Base-by-base conservation (phyloP, 2,329 filamentous ascomycete genomes). In the Fusarium decemcellulare region DNA sequence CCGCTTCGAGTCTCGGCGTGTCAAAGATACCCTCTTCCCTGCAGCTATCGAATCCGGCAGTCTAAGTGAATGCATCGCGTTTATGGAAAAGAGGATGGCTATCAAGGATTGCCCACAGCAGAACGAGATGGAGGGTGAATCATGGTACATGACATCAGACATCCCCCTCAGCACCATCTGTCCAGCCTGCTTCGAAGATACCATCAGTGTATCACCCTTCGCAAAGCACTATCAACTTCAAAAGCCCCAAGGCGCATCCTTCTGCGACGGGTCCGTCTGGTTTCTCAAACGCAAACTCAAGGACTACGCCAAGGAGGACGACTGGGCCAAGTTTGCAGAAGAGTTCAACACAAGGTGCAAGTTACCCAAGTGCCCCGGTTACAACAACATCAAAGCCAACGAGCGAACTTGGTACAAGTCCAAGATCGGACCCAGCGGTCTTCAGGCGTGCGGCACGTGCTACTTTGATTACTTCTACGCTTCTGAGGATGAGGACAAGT, bases 151-250 rank as follows among this genome's bases (percentile, higher is more conserved):
- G 10, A 75, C 81, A 12, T 50, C 73, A 0, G 69, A 74, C 8
- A 77, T 79, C 2, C 77, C 79, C 0, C 64, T 74, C 3, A 77
- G 76, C 11, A 63, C 72, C 10, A 72, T 83, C n/a, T 84, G 81
- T 51, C 77, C 78, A 9, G 70, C 78, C 5, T 83, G 81, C 65
- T 82, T 79, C 46, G 77, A 78, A 15, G 78, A 82, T 53, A 60
- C 76, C n/a, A 72, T 83, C 12, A 65, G 70, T 43, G 55, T 63
- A 2, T 79, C 77, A 0, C 51, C 53, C 0, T 79, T 82, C 61
- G 68, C 70, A 3, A 39, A 67, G 39, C 59, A 74, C 7, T 84
- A 82, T 48, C 39, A 40, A 6, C 66, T 73, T 2, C 30, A 63
- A 12, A 23, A 16, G 1, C 39, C 39, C 1, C 18, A 64, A 27